phyloP scores from a whole-genome alignment of 139 green algal species.

The Closterium sp. region DNA sequence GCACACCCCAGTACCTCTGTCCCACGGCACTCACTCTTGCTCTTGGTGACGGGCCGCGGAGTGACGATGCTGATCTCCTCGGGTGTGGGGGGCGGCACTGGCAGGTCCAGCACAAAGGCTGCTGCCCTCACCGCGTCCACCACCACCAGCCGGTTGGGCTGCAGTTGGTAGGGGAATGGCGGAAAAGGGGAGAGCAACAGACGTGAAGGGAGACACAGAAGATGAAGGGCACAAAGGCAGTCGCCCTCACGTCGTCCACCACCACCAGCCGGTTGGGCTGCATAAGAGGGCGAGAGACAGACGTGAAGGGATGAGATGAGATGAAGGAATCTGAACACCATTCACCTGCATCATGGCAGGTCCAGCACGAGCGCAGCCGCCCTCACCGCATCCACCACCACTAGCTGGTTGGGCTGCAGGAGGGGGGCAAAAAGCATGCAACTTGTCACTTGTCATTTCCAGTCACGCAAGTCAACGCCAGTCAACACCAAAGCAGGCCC shows the following conservation, averaged over 20 bases:
- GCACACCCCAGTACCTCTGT: not conserved
- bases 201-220: too few species aligned
- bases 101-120: not conserved
- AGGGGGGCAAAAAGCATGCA: too few species aligned
- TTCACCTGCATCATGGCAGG: too few species aligned
- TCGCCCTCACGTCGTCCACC: too few species aligned
- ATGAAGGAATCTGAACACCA: too few species aligned
- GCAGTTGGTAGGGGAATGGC: not conserved
- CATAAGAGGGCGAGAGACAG: too few species aligned
- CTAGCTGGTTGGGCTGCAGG: conserved; percentile 24
- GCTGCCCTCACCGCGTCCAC: not conserved
- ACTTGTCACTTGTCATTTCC: too few species aligned
- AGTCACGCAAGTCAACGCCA: too few species aligned
- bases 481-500: too few species aligned
- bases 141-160: not conserved
- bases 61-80: not conserved
- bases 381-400: conserved; percentile 11
- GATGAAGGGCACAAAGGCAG: not conserved
- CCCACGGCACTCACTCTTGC: not conserved
- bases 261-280: too few species aligned
- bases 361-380: not conserved
- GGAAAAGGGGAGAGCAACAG: too few species aligned
- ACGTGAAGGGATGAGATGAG: too few species aligned
- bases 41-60: not conserved
- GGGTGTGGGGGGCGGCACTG: not conserved